Evolutionary conservation across 169 alveolate genomes (phyloP).

Genomic region (Pseudocohnilembus persalinus): DNA sequence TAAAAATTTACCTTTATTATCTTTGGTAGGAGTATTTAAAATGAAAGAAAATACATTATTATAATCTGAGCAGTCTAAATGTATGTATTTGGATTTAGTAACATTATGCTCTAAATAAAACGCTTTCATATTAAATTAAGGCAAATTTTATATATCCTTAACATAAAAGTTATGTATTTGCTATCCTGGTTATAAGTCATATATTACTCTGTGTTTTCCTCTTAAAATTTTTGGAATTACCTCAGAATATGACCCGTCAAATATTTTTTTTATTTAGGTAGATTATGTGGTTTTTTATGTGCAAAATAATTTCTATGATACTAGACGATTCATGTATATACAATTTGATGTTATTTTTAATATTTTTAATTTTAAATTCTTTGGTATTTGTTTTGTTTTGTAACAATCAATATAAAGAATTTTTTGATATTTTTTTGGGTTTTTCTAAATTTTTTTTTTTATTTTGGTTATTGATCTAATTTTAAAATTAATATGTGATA

Average conservation of each 20-base stretch:
- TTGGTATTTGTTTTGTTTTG: no score
- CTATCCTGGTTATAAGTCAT: slow-evolving; percentile 49
- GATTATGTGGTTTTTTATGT: slow-evolving; percentile 27
- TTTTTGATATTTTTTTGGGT: no score
- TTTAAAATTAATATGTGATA: no score
- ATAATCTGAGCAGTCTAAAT: slow-evolving; percentile 55
- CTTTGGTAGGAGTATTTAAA: slow-evolving; percentile 20
- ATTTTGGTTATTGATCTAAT: no score
- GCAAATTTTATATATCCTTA: slow-evolving; percentile 28
- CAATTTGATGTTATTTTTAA: no score
- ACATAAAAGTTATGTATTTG: slow-evolving; percentile 42
- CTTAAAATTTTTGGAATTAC: slow-evolving; percentile 24
- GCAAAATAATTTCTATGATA: no score
- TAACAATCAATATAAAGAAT: no score
- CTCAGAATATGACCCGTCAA: neutral
- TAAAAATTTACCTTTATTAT: neutral
- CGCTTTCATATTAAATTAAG: slow-evolving; percentile 38
- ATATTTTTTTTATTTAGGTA: neutral
- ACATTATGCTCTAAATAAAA: slow-evolving; percentile 40
- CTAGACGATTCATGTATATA: no score
- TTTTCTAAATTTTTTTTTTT: no score
- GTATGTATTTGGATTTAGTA: slow-evolving; percentile 57
- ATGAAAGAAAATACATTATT: slow-evolving; percentile 54
- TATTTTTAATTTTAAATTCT: no score
- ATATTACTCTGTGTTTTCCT: slow-evolving; percentile 52